Percentiles rank a stretch among this genome's conserved stretches.
Conservation (phyloP, 257 asterid genomes). For the Penstemon newberryi region DNA sequence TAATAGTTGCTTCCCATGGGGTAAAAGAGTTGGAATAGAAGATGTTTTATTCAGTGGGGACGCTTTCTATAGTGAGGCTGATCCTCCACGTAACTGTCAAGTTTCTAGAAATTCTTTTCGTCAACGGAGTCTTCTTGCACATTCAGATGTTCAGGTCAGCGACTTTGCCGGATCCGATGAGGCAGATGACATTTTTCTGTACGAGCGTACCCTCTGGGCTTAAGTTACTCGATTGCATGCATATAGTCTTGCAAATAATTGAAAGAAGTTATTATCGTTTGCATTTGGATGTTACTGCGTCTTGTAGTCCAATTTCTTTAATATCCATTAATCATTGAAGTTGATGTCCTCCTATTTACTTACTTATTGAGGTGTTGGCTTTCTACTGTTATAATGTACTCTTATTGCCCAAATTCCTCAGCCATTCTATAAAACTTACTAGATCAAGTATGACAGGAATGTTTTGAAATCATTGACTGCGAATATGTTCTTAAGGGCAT, state of each 20-base stretch:
- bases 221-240: slow-evolving; percentile 34
- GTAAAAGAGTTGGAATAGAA: slow-evolving; percentile 28
- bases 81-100: slow-evolving; percentile 12
- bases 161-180: slow-evolving; percentile 33
- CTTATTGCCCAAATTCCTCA: neutral
- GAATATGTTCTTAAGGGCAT: neutral
- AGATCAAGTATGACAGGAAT: neutral
- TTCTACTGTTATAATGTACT: neutral
- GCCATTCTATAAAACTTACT: slow-evolving; percentile 1
- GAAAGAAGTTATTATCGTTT: slow-evolving; percentile 10
- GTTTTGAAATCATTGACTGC: slow-evolving; percentile 3
- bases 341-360: slow-evolving; percentile 5
- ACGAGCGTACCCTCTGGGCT: slow-evolving; percentile 38
- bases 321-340: neutral
- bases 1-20: slow-evolving; percentile 41
- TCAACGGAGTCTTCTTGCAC: neutral
- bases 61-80: slow-evolving; percentile 23
- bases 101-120: slow-evolving; percentile 11
- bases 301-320: neutral
- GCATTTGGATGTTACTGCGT: slow-evolving; percentile 9
- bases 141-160: slow-evolving; percentile 32
- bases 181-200: slow-evolving; percentile 50
- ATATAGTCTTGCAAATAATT: slow-evolving; percentile 25
- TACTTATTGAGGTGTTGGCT: neutral
- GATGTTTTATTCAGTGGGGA: slow-evolving; percentile 24